phyloP scores from a whole-genome alignment of 1,284 basidiomycete species.

The Pseudozyma pruni region DNA sequence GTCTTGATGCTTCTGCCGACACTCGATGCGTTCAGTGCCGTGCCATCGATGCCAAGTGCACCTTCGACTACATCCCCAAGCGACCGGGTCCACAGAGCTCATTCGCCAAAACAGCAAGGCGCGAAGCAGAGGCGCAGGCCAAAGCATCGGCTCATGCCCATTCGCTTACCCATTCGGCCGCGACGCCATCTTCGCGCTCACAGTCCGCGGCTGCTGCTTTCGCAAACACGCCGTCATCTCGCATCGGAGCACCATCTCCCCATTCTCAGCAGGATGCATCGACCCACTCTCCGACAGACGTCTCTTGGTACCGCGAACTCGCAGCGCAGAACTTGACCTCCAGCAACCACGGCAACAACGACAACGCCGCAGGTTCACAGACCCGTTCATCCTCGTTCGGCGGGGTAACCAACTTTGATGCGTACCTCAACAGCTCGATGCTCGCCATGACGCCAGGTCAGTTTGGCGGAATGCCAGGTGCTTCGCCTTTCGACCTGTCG shows the following conservation, averaged over 20 bases:
- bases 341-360: no score
- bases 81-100: constrained; percentile 52
- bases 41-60: constrained; percentile 49
- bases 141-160: background rate
- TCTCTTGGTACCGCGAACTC: constrained; percentile 34
- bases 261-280: constrained; percentile 8
- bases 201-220: constrained; percentile 12
- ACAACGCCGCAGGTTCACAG: constrained; percentile 12
- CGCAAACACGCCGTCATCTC: constrained; percentile 8
- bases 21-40: constrained; percentile 49
- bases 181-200: constrained; percentile 12
- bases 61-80: constrained; percentile 53
- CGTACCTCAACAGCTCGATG: constrained; percentile 38
- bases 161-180: background rate
- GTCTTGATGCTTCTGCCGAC: constrained; percentile 37
- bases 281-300: constrained; percentile 16
- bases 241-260: constrained; percentile 7
- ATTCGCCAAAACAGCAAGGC: constrained; percentile 38
- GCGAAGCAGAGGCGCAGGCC: constrained; percentile 28
- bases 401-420: constrained; percentile 36
- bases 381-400: constrained; percentile 38
- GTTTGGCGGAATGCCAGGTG: constrained; percentile 19
- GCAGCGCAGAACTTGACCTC: constrained; percentile 25
- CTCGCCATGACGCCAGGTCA: constrained; percentile 36
- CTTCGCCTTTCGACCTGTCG: constrained; percentile 37